Base-by-base conservation (phyloP, 306 rosid species). In the Bauhinia variegata region DNA sequence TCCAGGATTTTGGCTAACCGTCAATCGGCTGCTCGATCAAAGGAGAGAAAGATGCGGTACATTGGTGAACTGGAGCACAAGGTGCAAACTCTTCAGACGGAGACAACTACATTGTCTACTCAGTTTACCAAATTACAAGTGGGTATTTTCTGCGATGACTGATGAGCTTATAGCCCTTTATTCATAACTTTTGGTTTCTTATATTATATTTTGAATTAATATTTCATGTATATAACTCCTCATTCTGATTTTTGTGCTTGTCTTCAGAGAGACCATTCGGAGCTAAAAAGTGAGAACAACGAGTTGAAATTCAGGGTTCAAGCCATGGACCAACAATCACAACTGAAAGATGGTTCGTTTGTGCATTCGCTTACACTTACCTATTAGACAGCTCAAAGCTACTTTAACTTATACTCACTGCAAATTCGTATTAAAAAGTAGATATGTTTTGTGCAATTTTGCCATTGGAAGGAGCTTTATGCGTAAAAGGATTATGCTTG, bases 1-100 rank as follows among this genome's bases (percentile, higher is more conserved):
- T 65, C 46, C 79, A 91, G 97, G 88, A 84, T 91, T 78, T 91
- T 91, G 81, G 95, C 97, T 47, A 91, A 91, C 83, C 92, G 95
- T 41, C 88, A 80, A 64, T 91, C 97, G 30, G 97, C 97, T 71
- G 97, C 97, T 48, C 97, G 97, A 34, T 91, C 97, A 36, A 91
- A 91, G 80, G 97, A 91, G 71, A 72, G 95, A 52, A 86, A 85
- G 74, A 77, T 67, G 69, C 85, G 82, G 4, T 88, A 91, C 80
- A 91, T 88, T 64, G 69, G 82, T 57, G 97, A 91, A 78, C 74
- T 91, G 74, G 97, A 91, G 82, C 97, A 86, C 58, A 91, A 86
- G 81, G 95, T 88, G 67, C 97, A 88, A 77, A 91, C 92, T 57
- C 92, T 91, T 77, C 95, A 86, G 88, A 78, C 97, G 53, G 95